Evolutionary conservation across 805 yeast species (phyloP).

Genomic region (Saccharomyces jurei): DNA sequence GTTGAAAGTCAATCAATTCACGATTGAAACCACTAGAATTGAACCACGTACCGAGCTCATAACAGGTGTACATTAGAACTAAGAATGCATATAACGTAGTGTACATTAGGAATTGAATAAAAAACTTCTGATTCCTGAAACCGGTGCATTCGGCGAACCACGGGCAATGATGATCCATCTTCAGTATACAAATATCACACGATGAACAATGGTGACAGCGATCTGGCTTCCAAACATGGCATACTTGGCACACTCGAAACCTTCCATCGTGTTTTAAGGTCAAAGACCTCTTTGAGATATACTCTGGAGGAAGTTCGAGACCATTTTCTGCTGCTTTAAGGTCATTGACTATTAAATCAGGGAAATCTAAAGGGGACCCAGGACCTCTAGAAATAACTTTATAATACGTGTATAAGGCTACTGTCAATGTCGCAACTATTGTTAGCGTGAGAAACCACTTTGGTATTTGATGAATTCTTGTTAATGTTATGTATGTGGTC

Average conservation of each 20-base stretch:
- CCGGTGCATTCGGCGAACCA: slow-evolving; percentile 93
- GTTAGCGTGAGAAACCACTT: background rate
- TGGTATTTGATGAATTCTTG: slow-evolving; percentile 11
- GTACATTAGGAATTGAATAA: slow-evolving; percentile 62
- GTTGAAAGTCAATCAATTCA: slow-evolving; percentile 45
- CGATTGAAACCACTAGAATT: slow-evolving; percentile 32
- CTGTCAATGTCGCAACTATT: slow-evolving; percentile 2
- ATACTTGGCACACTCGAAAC: slow-evolving; percentile 60
- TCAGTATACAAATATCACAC: slow-evolving; percentile 60
- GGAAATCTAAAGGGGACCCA: slow-evolving; percentile 58
- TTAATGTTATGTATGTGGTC: slow-evolving; percentile 16
- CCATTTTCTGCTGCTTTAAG: slow-evolving; percentile 24
- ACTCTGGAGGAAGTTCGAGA: slow-evolving; percentile 36
- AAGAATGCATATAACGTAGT: slow-evolving; percentile 40
- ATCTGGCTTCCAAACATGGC: slow-evolving; percentile 74
- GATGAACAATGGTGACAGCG: slow-evolving; percentile 78
- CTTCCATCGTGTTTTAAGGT: slow-evolving; percentile 52
- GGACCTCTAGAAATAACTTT: slow-evolving; percentile 47
- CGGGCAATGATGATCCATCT: slow-evolving; percentile 93
- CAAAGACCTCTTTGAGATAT: slow-evolving; percentile 34
- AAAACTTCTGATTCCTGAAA: slow-evolving; percentile 67
- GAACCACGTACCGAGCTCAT: slow-evolving; percentile 44
- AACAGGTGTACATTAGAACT: slow-evolving; percentile 35
- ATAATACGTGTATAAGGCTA: slow-evolving; percentile 42
- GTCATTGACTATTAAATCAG: slow-evolving; percentile 33